These are phyloP conservation scores for Taphrina flavorubra DNA, from an alignment of 1,139 yeast species.

Conservation along the genomic window DNA sequence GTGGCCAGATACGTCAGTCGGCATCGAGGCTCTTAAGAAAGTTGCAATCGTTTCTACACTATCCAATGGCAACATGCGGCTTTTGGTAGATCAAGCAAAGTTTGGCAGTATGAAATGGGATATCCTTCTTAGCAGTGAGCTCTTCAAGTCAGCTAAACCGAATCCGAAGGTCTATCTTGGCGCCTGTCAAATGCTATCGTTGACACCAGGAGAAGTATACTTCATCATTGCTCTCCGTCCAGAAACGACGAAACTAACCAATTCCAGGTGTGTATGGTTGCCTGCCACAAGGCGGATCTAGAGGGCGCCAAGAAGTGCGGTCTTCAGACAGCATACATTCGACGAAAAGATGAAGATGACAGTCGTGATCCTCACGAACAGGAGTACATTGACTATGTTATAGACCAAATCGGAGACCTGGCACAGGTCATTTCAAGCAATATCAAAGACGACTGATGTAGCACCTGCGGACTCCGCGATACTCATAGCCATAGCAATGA, in stretches of 20 bases:
- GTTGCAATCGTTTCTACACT: slow-evolving; percentile 44
- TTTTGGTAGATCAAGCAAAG: slow-evolving; percentile 46
- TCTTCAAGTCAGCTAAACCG: slow-evolving; percentile 45
- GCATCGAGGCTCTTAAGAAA: slow-evolving; percentile 42
- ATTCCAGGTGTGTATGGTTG: slow-evolving; percentile 43
- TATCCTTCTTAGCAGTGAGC: slow-evolving; percentile 45
- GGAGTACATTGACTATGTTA: slow-evolving; percentile 30
- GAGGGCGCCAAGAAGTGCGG: slow-evolving; percentile 45
- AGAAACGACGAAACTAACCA: too few species aligned
- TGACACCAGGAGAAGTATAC: slow-evolving; percentile 43
- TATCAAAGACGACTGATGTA: too few species aligned
- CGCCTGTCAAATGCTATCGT: slow-evolving; percentile 43
- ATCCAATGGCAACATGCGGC: slow-evolving; percentile 46
- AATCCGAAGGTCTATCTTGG: slow-evolving; percentile 45
- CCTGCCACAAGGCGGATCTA: slow-evolving; percentile 46
- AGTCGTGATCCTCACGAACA: slow-evolving; percentile 9
- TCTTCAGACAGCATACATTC: slow-evolving; percentile 44
- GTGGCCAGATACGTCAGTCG: slow-evolving; percentile 44
- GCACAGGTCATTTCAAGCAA: background rate
- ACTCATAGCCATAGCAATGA: too few species aligned
- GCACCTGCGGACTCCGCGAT: too few species aligned
- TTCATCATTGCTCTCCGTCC: too few species aligned
- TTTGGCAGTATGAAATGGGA: slow-evolving; percentile 46
- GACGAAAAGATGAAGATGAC: slow-evolving; percentile 42
- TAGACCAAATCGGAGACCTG: slow-evolving; percentile 23